These are phyloP conservation scores for Leptomonas pyrrhocoris DNA, from an alignment of 208 protist species.

Conservation along the genomic window DNA sequence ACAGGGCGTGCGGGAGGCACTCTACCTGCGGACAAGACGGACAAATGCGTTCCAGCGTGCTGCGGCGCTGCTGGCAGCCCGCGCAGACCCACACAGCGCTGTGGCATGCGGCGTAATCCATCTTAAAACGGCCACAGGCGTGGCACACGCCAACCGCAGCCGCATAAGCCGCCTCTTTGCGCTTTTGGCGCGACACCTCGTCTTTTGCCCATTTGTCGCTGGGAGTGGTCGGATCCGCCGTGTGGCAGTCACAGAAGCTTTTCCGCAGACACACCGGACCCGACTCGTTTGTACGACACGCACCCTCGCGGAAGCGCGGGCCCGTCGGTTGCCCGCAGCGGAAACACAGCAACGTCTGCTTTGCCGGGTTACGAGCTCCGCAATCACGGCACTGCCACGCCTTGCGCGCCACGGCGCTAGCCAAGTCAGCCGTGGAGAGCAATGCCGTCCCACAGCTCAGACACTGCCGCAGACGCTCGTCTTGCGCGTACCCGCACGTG, in stretches of 20 bases:
- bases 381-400: slow-evolving; percentile 71
- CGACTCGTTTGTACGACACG: background rate
- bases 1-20: slow-evolving; percentile 59
- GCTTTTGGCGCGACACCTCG: background rate
- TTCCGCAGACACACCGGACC: background rate
- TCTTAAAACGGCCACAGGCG: slow-evolving; percentile 54
- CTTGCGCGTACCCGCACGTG: slow-evolving; percentile 73
- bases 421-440: slow-evolving; percentile 8
- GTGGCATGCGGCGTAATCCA: slow-evolving; percentile 43
- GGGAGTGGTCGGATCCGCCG: too few relatives aligned
- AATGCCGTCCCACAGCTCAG: slow-evolving; percentile 59
- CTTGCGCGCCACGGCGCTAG: slow-evolving; percentile 54
- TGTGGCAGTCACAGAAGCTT: slow-evolving; percentile 23
- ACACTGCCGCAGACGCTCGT: slow-evolving; percentile 71
- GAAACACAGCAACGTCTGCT: slow-evolving; percentile 71
- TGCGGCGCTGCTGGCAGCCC: slow-evolving; percentile 67
- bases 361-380: slow-evolving; percentile 65
- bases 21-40: slow-evolving; percentile 83
- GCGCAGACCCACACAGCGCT: slow-evolving; percentile 67
- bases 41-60: slow-evolving; percentile 79
- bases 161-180: slow-evolving; percentile 19
- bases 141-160: slow-evolving; percentile 52
- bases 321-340: slow-evolving; percentile 57
- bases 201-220: background rate
- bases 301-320: slow-evolving; percentile 32